Conservation (phyloP, 2,329 filamentous ascomycete species). For the Cercospora sp. region DNA sequence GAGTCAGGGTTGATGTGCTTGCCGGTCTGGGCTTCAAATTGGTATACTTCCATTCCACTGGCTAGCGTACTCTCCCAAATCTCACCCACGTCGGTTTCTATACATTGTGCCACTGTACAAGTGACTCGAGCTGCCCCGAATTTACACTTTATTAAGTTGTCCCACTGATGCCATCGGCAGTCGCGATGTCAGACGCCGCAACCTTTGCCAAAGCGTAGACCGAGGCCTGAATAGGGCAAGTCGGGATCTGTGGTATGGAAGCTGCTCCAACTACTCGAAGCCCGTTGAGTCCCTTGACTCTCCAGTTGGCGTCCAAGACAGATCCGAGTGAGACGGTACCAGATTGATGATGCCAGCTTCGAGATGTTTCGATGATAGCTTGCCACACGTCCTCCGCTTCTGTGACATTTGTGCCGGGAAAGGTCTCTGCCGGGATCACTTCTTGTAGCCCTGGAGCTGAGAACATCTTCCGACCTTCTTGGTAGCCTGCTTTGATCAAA, state of each 20-base stretch:
- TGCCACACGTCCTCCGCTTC: conserved; percentile 18
- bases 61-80: too few relatives aligned
- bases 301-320: conserved; percentile 20
- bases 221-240: conserved; percentile 18
- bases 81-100: too few relatives aligned
- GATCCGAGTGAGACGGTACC: conserved; percentile 14
- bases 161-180: neutral
- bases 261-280: conserved; percentile 25
- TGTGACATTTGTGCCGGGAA: conserved; percentile 18
- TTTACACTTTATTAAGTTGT: too few relatives aligned
- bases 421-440: conserved; percentile 14
- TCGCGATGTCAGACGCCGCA: conserved; percentile 58
- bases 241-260: conserved; percentile 20
- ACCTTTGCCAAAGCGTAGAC: conserved; percentile 49
- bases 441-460: neutral
- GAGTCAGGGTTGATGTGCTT: too few relatives aligned
- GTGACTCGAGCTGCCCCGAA: too few relatives aligned
- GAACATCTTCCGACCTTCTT: conserved; percentile 8
- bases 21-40: too few relatives aligned
- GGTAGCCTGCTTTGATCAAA: conserved; percentile 15
- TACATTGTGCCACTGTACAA: too few relatives aligned
- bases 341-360: conserved; percentile 19
- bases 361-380: conserved; percentile 17
- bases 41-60: too few relatives aligned
- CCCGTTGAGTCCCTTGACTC: conserved; percentile 21